A percentile compares a stretch with the other conserved stretches of the same genome.
These are phyloP conservation scores for Mycena epipterygia DNA, from an alignment of 768 basidiomycete species.

Conservation along the genomic window DNA sequence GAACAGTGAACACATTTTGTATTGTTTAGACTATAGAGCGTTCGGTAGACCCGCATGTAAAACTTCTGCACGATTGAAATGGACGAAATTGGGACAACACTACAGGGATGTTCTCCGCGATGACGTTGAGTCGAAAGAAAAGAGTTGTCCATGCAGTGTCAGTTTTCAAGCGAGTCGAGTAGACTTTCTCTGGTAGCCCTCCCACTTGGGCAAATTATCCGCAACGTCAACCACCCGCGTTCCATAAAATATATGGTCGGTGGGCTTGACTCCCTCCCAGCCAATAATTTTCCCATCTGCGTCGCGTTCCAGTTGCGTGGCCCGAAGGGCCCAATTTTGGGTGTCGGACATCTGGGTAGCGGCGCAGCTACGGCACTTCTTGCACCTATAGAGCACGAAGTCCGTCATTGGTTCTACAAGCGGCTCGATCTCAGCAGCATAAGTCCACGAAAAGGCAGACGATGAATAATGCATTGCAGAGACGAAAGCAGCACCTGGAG, in stretches of 20 bases:
- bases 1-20: no score
- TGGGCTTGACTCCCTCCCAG: conserved; percentile 36
- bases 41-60: background rate
- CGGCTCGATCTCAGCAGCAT: conserved; percentile 3
- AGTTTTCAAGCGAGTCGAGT: background rate
- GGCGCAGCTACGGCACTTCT: conserved; percentile 29
- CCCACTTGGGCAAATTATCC: conserved; percentile 31
- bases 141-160: no score
- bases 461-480: conserved; percentile 24
- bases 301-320: conserved; percentile 35
- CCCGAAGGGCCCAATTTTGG: conserved; percentile 30
- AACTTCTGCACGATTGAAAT: no score
- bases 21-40: background rate
- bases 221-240: background rate
- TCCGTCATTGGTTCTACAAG: conserved; percentile 9
- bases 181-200: conserved; percentile 1
- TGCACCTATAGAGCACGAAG: conserved; percentile 29
- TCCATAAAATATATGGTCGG: conserved; percentile 33
- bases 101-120: no score
- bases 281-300: conserved; percentile 31
- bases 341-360: conserved; percentile 14
- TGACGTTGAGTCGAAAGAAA: no score
- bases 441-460: conserved; percentile 34
- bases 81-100: no score
- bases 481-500: conserved; percentile 34